A percentile compares a stretch with the other conserved stretches of the same genome.
These are phyloP conservation scores for Penicillium brasilianum DNA, from an alignment of 2,329 filamentous ascomycete species.

Conservation along the genomic window DNA sequence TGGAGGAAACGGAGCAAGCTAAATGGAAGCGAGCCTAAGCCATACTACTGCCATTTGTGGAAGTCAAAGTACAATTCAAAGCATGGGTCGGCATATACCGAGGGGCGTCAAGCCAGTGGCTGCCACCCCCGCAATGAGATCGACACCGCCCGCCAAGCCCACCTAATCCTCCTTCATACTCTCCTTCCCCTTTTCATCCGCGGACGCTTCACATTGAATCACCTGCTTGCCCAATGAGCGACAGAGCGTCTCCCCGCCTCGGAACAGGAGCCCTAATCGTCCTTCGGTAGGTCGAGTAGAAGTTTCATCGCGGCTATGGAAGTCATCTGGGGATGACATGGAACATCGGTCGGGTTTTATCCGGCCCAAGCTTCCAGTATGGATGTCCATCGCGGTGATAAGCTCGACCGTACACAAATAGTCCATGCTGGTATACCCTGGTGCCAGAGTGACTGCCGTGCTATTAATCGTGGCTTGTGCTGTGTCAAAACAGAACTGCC, in stretches of 20 bases:
- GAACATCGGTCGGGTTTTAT: neutral
- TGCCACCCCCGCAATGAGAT: constrained; percentile 7
- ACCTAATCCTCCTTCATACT: constrained; percentile 14
- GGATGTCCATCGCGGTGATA: neutral
- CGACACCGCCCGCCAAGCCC: constrained; percentile 11
- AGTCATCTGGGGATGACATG: neutral
- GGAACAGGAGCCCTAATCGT: neutral
- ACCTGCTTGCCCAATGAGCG: constrained; percentile 3
- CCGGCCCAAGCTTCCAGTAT: neutral
- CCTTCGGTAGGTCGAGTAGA: neutral
- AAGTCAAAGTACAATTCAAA: neutral
- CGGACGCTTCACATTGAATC: constrained; percentile 10
- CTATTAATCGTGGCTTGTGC: neutral
- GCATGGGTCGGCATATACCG: neutral
- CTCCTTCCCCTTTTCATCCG: constrained; percentile 6
- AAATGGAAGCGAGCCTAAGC: neutral
- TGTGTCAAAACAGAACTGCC: neutral
- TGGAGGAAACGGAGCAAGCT: neutral
- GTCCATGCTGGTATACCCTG: neutral
- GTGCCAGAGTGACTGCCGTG: neutral
- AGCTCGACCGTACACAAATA: neutral
- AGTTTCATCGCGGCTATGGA: neutral
- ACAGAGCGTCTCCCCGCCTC: neutral
- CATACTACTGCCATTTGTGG: neutral
- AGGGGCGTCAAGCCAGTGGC: neutral